Evolutionary conservation across 1,284 basidiomycete genomes (phyloP).

Genomic region (Leccinum colubrinum): DNA sequence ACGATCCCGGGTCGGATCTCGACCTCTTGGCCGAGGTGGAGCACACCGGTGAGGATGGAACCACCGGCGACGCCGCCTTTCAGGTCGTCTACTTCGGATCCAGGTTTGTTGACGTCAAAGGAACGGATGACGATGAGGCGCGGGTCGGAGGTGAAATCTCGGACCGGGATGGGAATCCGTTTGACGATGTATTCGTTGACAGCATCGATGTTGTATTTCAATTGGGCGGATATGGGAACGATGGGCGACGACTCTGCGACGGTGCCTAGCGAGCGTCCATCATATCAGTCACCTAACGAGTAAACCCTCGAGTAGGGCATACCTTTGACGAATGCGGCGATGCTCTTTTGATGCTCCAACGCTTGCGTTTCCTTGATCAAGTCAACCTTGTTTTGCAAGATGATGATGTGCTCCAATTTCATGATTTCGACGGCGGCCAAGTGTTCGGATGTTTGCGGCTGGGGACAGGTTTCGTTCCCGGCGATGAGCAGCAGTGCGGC

Average conservation of each 20-base stretch:
- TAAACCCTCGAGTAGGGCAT: conserved; percentile 5
- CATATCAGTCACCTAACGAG: conserved; percentile 1
- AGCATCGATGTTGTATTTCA: conserved; percentile 99
- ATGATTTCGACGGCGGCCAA: conserved; percentile 99
- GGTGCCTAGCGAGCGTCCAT: conserved; percentile 58
- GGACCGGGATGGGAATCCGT: conserved; percentile 90
- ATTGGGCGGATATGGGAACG: conserved; percentile 97
- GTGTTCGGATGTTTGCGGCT: conserved; percentile 98
- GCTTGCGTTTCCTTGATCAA: conserved; percentile 91
- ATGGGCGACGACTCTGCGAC: conserved; percentile 97
- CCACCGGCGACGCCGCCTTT: conserved; percentile 99
- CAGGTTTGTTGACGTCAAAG: conserved; percentile 99
- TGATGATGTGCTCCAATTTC: conserved; percentile 98
- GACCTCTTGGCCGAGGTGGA: conserved; percentile 90
- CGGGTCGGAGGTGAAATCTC: conserved; percentile 91
- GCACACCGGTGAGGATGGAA: conserved; percentile 91
- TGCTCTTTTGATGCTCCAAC: conserved; percentile 91
- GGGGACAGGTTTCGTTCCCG: conserved; percentile 97
- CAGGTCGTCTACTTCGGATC: conserved; percentile 94
- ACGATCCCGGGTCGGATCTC: conserved; percentile 98
- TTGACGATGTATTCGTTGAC: conserved; percentile 99
- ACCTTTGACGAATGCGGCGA: conserved; percentile 92
- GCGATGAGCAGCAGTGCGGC: conserved; percentile 94
- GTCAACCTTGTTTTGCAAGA: conserved; percentile 97
- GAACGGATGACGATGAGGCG: conserved; percentile 98